Evolutionary conservation across 495 filamentous ascomycete species (phyloP), one percentile per base, ranked within the genome.

Genomic region (Lophium mytilinum): DNA sequence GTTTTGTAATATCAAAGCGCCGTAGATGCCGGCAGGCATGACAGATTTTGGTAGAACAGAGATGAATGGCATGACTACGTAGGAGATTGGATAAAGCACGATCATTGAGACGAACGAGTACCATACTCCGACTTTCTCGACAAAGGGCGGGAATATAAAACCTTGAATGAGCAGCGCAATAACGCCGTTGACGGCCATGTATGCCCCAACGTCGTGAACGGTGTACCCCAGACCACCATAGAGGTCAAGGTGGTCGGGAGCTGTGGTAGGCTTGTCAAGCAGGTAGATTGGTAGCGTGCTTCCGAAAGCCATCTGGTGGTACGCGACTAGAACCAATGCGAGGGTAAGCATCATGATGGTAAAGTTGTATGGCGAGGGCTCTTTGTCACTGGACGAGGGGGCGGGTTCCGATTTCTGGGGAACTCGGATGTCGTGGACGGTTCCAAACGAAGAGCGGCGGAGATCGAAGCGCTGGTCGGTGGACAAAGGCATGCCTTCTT

Each of bases 151-250:
- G 50, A 63, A 66, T 33, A 66, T 52, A 48, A 61, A 37, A 5
- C 42, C 60, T 47, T 66, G 64, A 24, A 66, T 59, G 42, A 66
- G 55, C 11, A 66, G 53, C 0, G 60, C 37, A 40, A 63, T 63
- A 49, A 60, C 50, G 37, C 64, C 64, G 40, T 66, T 63, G 21
- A 57, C 56, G 12, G 64, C 60, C 5, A 66, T 54, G 41, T 52
- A 63, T 19, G 54, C 49, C n/a, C 64, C 64, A 19, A 66, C 60
- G 37, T 57, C 58, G 63, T 60, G 64, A 15, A 66, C 9, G 2
- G 39, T 40, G 12, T 53, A 45, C 18, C 64, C 64, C n/a, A 63
- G 57, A 4, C 64, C 64, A 33, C 64, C 64, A 1, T 40, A 10
- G 14, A 63, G 37, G 36, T 66, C 60, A 43, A 66, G 15, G 8